phyloP scores from a whole-genome alignment of 176 grass and related monocot genomes.

The Chrysopogon serrulatus region DNA sequence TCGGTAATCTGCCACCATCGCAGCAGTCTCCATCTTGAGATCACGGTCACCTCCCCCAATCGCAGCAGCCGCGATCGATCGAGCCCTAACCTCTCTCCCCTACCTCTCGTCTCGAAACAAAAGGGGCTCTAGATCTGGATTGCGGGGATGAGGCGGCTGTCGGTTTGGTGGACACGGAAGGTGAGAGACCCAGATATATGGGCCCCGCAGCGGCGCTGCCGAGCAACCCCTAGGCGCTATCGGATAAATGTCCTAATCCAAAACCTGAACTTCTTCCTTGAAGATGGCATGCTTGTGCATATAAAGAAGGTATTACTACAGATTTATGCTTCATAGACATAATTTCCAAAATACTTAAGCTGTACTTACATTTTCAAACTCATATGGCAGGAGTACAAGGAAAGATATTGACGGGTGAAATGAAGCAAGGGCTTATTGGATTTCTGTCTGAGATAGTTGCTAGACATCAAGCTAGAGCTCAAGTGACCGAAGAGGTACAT shows the following conservation, averaged over 20 bases:
- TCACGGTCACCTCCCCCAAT: too few relatives aligned
- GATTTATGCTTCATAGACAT: background rate
- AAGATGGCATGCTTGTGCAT: constrained; percentile 69
- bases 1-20: too few relatives aligned
- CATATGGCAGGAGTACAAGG: constrained; percentile 65
- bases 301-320: constrained; percentile 66
- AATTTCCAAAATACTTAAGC: background rate
- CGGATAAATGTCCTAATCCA: constrained; percentile 86
- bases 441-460: constrained; percentile 66
- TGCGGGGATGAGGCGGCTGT: too few relatives aligned
- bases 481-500: constrained; percentile 74
- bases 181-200: too few relatives aligned
- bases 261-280: constrained; percentile 93
- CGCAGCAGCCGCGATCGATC: too few relatives aligned
- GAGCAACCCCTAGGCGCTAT: too few relatives aligned
- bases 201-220: too few relatives aligned
- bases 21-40: too few relatives aligned
- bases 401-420: constrained; percentile 83
- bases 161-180: too few relatives aligned
- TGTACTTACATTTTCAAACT: background rate
- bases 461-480: constrained; percentile 64
- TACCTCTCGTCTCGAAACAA: too few relatives aligned
- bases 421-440: constrained; percentile 50
- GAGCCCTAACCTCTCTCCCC: too few relatives aligned
- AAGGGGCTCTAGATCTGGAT: too few relatives aligned